Percentiles rank a stretch among this genome's conserved stretches.
These are phyloP conservation scores for Xylaria bambusicola DNA, from an alignment of 495 filamentous ascomycete species.

Conservation along the genomic window DNA sequence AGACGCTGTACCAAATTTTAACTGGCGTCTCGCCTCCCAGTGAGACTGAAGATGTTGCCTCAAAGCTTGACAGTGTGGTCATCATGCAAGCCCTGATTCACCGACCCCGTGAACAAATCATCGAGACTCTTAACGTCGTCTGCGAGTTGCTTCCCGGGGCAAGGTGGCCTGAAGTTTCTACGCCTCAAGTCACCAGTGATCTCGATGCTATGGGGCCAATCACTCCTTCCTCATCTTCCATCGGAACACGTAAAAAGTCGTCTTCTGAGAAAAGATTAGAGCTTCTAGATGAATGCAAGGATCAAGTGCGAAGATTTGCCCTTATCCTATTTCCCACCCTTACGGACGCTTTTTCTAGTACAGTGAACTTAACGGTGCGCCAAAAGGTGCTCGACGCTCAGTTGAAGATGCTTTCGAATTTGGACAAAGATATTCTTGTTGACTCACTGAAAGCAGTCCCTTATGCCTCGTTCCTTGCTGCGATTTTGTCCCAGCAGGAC, in stretches of 20 bases:
- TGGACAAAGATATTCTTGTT: conserved; percentile 79
- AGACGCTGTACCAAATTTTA: conserved; percentile 96
- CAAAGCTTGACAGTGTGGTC: conserved; percentile 92
- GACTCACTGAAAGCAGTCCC: conserved; percentile 88
- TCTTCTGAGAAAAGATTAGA: conserved; percentile 76
- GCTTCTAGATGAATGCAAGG: conserved; percentile 75
- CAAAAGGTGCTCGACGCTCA: conserved; percentile 95
- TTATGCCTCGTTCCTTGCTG: conserved; percentile 95
- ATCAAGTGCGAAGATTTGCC: conserved; percentile 87
- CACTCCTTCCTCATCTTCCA: conserved; percentile 35
- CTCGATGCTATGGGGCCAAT: conserved; percentile 35
- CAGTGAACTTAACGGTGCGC: conserved; percentile 95
- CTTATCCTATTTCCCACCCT: conserved; percentile 94
- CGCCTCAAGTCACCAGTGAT: conserved; percentile 22
- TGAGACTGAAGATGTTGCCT: conserved; percentile 76
- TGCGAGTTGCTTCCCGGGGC: conserved; percentile 88
- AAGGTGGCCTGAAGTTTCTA: conserved; percentile 50
- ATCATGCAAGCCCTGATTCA: conserved; percentile 99
- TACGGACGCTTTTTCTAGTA: conserved; percentile 97
- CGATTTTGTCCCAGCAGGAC: conserved; percentile 95
- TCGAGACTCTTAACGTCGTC: conserved; percentile 96
- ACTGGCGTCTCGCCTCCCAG: conserved; percentile 92
- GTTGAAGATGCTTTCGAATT: conserved; percentile 96
- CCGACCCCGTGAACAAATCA: conserved; percentile 92
- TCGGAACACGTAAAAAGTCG: conserved; percentile 55